A percentile compares a stretch with the other conserved stretches of the same genome.
Conservation (phyloP, 1,284 basidiomycete species). For the Malassezia equina region DNA sequence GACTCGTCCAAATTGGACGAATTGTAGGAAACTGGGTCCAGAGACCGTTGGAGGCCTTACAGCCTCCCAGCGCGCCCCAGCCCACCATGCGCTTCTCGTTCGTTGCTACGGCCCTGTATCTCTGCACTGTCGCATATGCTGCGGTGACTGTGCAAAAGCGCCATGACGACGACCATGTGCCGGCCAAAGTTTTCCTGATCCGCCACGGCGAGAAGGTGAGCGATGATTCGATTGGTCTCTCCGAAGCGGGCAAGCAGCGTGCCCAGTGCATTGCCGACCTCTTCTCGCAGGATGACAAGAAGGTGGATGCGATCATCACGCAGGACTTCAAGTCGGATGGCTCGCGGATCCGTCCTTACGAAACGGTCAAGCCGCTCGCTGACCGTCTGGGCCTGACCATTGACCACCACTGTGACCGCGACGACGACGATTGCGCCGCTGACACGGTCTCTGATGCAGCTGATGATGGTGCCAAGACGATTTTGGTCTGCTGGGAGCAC, state of each 20-base stretch:
- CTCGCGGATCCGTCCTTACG: slow-evolving; percentile 36
- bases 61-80: no score
- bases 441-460: slow-evolving; percentile 29
- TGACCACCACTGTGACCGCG: slow-evolving; percentile 41
- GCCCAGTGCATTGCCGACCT: slow-evolving; percentile 12
- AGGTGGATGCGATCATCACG: slow-evolving; percentile 22
- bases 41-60: no score
- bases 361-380: slow-evolving; percentile 45
- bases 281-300: slow-evolving; percentile 5
- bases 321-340: slow-evolving; percentile 31
- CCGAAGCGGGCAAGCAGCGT: slow-evolving; percentile 5
- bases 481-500: slow-evolving; percentile 33
- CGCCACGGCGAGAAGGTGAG: slow-evolving; percentile 18
- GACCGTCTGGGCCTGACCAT: slow-evolving; percentile 37
- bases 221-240: slow-evolving; percentile 13
- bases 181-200: slow-evolving; percentile 8
- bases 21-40: neutral
- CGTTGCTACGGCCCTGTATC: neutral
- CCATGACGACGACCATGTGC: neutral
- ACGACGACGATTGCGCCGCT: slow-evolving; percentile 38
- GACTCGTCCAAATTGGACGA: neutral
- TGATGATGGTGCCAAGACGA: slow-evolving; percentile 12
- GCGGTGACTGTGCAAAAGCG: neutral
- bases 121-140: neutral
- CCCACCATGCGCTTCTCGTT: neutral